Percentiles rank a stretch among this genome's conserved stretches.
Conservation (phyloP, 257 asterid species). For the Solanum paucissectum region DNA sequence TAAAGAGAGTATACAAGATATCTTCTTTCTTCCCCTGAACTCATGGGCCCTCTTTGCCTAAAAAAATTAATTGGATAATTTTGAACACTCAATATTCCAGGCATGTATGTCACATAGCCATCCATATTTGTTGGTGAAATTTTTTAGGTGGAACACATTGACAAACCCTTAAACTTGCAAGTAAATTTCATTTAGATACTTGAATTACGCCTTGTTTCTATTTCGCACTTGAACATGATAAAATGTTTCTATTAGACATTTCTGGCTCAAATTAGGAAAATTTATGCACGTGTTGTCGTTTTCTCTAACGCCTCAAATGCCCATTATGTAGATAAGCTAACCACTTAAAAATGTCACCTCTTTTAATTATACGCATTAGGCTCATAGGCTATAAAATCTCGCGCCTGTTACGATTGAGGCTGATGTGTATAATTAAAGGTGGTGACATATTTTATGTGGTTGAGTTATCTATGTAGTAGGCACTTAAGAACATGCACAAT, state of each 20-base stretch:
- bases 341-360: neutral
- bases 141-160: neutral
- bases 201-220: neutral
- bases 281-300: neutral
- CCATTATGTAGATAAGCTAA: neutral
- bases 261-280: neutral
- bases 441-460: neutral
- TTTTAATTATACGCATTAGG: neutral
- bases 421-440: neutral
- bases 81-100: neutral
- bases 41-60: neutral
- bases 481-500: neutral
- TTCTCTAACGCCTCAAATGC: neutral
- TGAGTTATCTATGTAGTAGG: neutral
- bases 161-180: neutral
- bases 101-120: neutral
- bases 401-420: neutral
- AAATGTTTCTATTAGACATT: neutral
- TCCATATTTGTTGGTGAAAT: neutral
- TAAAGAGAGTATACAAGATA: neutral
- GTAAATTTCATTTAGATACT: neutral
- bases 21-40: neutral
- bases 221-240: neutral
- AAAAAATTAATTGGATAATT: neutral
- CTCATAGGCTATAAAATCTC: neutral